These are phyloP conservation scores for Moesziomyces sp. DNA, from an alignment of 1,284 basidiomycete species.

Conservation along the genomic window DNA sequence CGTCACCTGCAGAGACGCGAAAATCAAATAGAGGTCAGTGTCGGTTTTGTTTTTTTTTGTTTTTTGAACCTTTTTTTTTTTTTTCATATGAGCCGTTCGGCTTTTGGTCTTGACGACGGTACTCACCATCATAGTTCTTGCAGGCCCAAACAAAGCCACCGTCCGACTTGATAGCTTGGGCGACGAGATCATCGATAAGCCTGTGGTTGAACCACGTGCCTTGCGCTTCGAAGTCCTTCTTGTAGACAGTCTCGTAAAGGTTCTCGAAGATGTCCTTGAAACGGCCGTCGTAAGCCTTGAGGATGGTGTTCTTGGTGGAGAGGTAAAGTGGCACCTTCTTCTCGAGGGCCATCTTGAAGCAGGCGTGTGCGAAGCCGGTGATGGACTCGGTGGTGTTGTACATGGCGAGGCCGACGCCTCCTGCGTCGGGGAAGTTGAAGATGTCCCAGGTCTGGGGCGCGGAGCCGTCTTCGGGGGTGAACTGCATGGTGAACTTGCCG, in stretches of 20 bases:
- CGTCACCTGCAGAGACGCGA: slow-evolving; percentile 26
- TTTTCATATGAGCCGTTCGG: no score
- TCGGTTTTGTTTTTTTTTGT: no score
- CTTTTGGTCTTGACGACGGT: slow-evolving; percentile 1
- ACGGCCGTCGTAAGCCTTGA: slow-evolving; percentile 77
- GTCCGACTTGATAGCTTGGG: slow-evolving; percentile 93
- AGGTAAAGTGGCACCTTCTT: slow-evolving; percentile 86
- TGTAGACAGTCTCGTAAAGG: slow-evolving; percentile 86
- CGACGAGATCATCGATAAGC: slow-evolving; percentile 76
- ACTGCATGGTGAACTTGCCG: slow-evolving; percentile 65
- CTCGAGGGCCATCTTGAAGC: slow-evolving; percentile 96
- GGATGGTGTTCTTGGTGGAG: slow-evolving; percentile 67
- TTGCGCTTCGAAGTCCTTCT: slow-evolving; percentile 80
- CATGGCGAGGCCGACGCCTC: slow-evolving; percentile 70
- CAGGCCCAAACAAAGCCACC: slow-evolving; percentile 95
- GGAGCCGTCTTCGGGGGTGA: slow-evolving; percentile 55
- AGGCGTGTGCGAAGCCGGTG: slow-evolving; percentile 92
- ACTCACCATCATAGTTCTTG: slow-evolving; percentile 63
- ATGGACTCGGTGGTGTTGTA: slow-evolving; percentile 76
- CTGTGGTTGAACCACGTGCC: slow-evolving; percentile 98
- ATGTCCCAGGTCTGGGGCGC: slow-evolving; percentile 54
- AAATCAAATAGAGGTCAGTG: no score
- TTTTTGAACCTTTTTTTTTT: no score
- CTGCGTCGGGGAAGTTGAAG: slow-evolving; percentile 61
- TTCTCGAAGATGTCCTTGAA: slow-evolving; percentile 99